These are phyloP conservation scores for Beauveria caledonica DNA, from an alignment of 2,329 filamentous ascomycete genomes.

Conservation along the genomic window DNA sequence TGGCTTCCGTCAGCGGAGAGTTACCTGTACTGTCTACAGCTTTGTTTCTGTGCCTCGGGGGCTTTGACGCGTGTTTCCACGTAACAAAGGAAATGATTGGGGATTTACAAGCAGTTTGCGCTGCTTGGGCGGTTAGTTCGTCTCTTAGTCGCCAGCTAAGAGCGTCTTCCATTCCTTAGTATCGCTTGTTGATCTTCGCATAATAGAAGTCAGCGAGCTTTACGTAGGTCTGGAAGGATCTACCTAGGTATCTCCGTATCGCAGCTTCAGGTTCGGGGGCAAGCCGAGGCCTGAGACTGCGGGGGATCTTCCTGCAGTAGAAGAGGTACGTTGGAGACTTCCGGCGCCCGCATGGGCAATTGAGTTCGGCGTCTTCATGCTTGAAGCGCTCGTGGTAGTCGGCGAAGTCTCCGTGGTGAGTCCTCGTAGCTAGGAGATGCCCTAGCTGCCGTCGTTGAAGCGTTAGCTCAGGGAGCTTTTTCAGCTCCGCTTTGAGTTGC, in stretches of 20 bases:
- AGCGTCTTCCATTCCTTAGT: not conserved
- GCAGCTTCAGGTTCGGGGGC: slow-evolving; percentile 1
- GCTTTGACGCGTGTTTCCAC: not conserved
- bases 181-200: slow-evolving; percentile 2
- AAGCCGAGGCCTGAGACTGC: slow-evolving; percentile 1
- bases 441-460: slow-evolving; percentile 1
- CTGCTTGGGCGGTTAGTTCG: not conserved
- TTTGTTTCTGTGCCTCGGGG: not conserved
- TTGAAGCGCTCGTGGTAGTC: slow-evolving; percentile 5
- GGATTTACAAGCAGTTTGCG: not conserved
- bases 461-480: not conserved
- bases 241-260: not conserved
- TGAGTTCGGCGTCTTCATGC: not conserved
- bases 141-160: not conserved
- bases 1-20: not conserved
- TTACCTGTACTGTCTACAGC: not conserved
- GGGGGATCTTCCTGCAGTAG: slow-evolving; percentile 7
- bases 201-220: slow-evolving; percentile 4
- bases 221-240: not conserved
- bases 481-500: not conserved
- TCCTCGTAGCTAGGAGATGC: slow-evolving; percentile 4
- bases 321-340: not conserved
- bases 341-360: slow-evolving; percentile 1
- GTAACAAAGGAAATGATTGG: not conserved
- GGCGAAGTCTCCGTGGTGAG: slow-evolving; percentile 12